Evolutionary conservation across 345 rosid genomes (phyloP), one percentile per base, ranked within the genome.

Genomic region (Salix koriyanagi): DNA sequence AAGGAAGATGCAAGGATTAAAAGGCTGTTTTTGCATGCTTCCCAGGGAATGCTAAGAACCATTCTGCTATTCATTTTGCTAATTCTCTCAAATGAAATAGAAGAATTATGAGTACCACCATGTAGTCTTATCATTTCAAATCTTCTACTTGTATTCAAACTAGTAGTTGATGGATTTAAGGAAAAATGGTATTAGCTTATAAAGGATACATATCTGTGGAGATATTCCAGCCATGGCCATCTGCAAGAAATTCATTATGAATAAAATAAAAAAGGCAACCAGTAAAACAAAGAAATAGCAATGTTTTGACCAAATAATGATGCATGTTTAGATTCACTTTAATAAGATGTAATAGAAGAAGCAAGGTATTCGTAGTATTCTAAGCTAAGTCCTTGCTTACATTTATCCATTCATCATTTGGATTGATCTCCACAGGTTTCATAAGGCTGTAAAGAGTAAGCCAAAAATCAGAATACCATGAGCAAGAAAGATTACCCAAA

Each of bases 331-430:
- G 62, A 56, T 56, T 56, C 23, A n/a, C 26, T 25, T 21, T n/a
- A 23, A 56, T n/a, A 56, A n/a, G 5, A 25, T 56, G 28, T 67
- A 69, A 21, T 14, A 19, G 23, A 23, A 79, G 8, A 74, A 71
- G 46, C 50, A 83, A 75, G 32, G 66, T 50, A 42, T 76, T 52
- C 15, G 8, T 19, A 72, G 32, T 54, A 76, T 26, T 60, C 62
- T 41, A 30, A 76, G 68, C 8, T 19, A 44, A 71, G 68, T 30
- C 23, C 39, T 77, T 69, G 46, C 99, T 91, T 92, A 96, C 99
- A 89, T 92, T 93, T 70, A 88, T 79, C 99, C 99, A 96, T 82
- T 96, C 98, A 68, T 96, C 95, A 86, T 88, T 91, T 79, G 99
- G 97, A 81, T 87, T 93, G 86, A 91, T 84, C 75, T 96, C 97